Evolutionary conservation across 306 rosid species (phyloP).

Genomic region (Cyclanthera cordifolia): DNA sequence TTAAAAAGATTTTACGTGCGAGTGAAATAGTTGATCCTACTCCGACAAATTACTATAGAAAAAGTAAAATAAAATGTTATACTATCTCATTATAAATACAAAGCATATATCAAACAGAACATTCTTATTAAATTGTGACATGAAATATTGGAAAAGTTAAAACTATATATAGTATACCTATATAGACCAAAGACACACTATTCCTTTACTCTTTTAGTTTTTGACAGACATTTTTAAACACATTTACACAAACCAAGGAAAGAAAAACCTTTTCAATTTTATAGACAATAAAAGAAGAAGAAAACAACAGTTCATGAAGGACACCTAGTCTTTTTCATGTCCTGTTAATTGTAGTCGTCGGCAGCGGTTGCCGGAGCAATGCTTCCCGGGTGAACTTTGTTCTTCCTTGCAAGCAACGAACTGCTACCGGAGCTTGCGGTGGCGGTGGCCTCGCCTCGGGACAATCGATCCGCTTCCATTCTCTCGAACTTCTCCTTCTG

Average conservation of each 20-base stretch:
- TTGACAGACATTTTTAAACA: neutral
- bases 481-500: constrained; percentile 12
- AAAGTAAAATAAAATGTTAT: neutral
- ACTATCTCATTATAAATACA: neutral
- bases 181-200: neutral
- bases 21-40: too few species aligned
- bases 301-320: neutral
- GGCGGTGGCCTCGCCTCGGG: neutral
- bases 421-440: neutral
- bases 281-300: neutral
- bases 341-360: neutral
- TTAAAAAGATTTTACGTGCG: too few species aligned
- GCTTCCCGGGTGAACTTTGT: constrained; percentile 12
- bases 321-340: neutral
- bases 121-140: neutral
- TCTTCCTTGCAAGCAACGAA: constrained; percentile 5
- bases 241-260: constrained; percentile 3
- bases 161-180: too few species aligned
- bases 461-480: neutral
- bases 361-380: neutral
- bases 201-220: neutral
- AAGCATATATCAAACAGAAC: neutral
- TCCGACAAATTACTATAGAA: too few species aligned
- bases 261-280: neutral
- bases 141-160: constrained; percentile 1